Percentiles rank a stretch among this genome's conserved stretches.
Conservation (phyloP, 2,329 filamentous ascomycete genomes). For the Fusarium tuaranense region DNA sequence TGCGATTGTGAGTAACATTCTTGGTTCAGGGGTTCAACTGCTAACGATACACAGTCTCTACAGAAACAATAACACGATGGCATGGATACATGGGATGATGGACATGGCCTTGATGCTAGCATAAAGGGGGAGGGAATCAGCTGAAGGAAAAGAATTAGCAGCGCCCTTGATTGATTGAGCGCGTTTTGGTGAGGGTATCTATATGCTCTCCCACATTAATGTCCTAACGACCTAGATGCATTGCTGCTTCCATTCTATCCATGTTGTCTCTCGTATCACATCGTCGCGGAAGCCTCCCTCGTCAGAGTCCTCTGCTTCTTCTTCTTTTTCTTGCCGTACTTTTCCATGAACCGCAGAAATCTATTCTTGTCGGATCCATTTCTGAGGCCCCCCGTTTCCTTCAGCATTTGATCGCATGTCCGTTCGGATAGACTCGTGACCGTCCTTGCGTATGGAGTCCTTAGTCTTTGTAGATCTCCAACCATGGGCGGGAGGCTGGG, state of each 20-base stretch:
- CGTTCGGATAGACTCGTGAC: constrained; percentile 28
- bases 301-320: constrained; percentile 27
- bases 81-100: background rate
- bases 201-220: background rate
- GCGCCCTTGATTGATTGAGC: background rate
- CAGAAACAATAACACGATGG: constrained; percentile 21
- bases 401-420: constrained; percentile 14
- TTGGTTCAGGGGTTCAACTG: background rate
- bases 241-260: background rate
- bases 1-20: constrained; percentile 65
- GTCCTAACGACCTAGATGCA: constrained; percentile 3
- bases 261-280: background rate
- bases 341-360: constrained; percentile 24
- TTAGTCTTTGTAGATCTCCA: constrained; percentile 24
- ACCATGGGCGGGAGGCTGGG: constrained; percentile 31
- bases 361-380: constrained; percentile 19
- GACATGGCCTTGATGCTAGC: background rate
- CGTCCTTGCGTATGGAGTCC: constrained; percentile 7
- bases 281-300: constrained; percentile 21
- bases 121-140: background rate
- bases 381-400: background rate
- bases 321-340: constrained; percentile 22
- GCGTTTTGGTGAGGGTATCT: constrained; percentile 6
- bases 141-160: background rate
- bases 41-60: constrained; percentile 34